Evolutionary conservation across 2,329 filamentous ascomycete genomes (phyloP), one percentile per base, ranked within the genome.

Genomic region (Beauveria sp.): DNA sequence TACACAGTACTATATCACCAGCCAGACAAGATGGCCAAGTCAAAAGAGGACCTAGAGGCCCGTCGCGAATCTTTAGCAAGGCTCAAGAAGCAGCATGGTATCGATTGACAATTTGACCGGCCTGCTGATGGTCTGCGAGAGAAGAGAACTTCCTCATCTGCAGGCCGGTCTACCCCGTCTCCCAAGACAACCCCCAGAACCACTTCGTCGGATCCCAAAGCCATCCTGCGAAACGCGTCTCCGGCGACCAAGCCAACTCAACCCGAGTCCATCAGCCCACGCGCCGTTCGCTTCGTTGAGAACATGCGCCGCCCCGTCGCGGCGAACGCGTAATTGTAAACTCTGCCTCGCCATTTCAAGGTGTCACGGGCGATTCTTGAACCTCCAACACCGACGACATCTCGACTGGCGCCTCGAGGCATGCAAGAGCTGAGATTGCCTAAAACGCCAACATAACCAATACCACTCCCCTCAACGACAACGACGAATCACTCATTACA

Each of bases 21-120:
- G 78, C 83, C 83, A 73, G 83, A 86, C 71, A 86, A 86, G 81
- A 85, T 85, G 77, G 74, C 84, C 74, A 91, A 89, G 77, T 90
- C 91, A 81, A 93, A 91, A 87, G 90, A 95, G 79, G 92, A 97
- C 79, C 84, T 98, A 72, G 91, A 93, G 72, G 88, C 91, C 71
- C 91, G 95, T 80, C 90, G 95, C 79, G 91, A 96, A 77, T 95
- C 93, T 83, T 87, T 99, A 90, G 93, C 96, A 85, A 90, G 91
- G 81, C 88, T 98, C 80, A 99, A 99, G 83, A 87, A 89, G 75
- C 91, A 98, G 78, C 92, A 99, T 79, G 93, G 93, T 75, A 97
- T 98, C 84, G 93, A 97, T 88, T 99, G 91, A 93, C 86, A 86
- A 85, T 84, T 82, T 82, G 85, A 88, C 85, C 85, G 85, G 85